Evolutionary conservation across 2,329 filamentous ascomycete genomes (phyloP).

Genomic region (Lasiodiplodia citricola): DNA sequence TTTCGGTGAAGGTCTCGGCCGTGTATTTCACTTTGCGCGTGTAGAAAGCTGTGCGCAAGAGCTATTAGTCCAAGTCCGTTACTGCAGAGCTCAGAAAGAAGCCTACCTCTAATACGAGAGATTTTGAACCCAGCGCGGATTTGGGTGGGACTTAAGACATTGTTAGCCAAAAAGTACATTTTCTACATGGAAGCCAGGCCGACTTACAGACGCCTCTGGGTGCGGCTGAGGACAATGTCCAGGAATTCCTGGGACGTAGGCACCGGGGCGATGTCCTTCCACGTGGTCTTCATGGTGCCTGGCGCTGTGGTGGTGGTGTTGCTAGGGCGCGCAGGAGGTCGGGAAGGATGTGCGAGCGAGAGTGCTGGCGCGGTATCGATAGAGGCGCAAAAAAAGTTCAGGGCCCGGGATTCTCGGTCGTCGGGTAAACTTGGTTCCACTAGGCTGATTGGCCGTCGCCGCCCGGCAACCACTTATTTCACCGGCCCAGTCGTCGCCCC

Average conservation of each 20-base stretch:
- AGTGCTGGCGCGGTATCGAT: constrained; percentile 24
- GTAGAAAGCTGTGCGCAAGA: constrained; percentile 71
- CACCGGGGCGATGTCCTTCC: constrained; percentile 76
- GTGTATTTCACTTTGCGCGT: constrained; percentile 99
- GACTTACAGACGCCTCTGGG: constrained; percentile 72
- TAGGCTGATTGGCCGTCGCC: not conserved
- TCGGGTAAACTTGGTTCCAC: constrained; percentile 25
- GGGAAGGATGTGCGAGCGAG: not conserved
- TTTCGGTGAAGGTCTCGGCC: constrained; percentile 94
- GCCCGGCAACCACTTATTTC: constrained; percentile 3
- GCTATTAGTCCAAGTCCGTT: constrained; percentile 9
- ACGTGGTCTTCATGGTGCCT: constrained; percentile 41
- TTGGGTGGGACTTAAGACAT: constrained; percentile 69
- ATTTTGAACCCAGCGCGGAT: constrained; percentile 97
- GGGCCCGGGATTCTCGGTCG: constrained; percentile 1
- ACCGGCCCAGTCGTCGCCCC: not conserved
- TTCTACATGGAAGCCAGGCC: not conserved
- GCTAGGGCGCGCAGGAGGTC: constrained; percentile 2
- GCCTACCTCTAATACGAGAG: constrained; percentile 72
- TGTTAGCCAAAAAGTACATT: not conserved
- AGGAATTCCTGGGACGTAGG: constrained; percentile 95
- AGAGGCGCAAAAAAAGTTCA: constrained; percentile 27
- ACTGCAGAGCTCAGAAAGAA: constrained; percentile 35
- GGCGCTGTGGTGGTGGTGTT: constrained; percentile 7
- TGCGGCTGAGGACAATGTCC: constrained; percentile 90